These are phyloP conservation scores for Phyllosticta capitalensis DNA, from an alignment of 2,329 filamentous ascomycete species.

Conservation along the genomic window DNA sequence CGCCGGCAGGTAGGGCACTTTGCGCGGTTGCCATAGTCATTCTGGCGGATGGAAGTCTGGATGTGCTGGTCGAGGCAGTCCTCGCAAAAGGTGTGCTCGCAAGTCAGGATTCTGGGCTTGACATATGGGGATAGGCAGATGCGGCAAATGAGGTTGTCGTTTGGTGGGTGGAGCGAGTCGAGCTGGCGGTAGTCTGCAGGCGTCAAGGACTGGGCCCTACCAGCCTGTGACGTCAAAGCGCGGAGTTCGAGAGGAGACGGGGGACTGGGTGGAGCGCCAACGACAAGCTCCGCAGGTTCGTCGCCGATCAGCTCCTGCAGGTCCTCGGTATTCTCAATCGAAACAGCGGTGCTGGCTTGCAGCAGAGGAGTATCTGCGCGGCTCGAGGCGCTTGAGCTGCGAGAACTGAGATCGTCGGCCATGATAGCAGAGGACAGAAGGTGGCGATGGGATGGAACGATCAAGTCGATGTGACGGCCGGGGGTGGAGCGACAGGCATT, in stretches of 20 bases:
- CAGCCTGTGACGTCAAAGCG: conserved; percentile 29
- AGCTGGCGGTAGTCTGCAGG: conserved; percentile 47
- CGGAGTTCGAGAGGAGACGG: conserved; percentile 30
- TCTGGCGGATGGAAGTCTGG: background rate
- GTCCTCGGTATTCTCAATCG: conserved; percentile 13
- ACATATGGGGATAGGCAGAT: conserved; percentile 57
- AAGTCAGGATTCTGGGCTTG: conserved; percentile 47
- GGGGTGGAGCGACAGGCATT: background rate
- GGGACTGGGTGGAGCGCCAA: conserved; percentile 29
- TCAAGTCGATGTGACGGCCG: background rate
- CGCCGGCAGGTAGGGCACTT: conserved; percentile 51
- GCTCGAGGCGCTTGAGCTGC: conserved; percentile 26
- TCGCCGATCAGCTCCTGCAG: conserved; percentile 16
- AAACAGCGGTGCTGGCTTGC: conserved; percentile 13
- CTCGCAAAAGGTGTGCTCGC: conserved; percentile 55
- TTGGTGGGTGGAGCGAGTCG: conserved; percentile 47
- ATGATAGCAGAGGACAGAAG: conserved; percentile 15
- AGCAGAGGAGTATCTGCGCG: conserved; percentile 16
- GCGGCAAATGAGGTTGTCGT: conserved; percentile 53
- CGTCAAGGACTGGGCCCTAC: conserved; percentile 24
- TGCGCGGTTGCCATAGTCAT: conserved; percentile 15
- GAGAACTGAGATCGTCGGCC: conserved; percentile 21
- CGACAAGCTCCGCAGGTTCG: conserved; percentile 15
- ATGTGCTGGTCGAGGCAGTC: conserved; percentile 41
- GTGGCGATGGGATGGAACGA: conserved; percentile 3